These are phyloP conservation scores for Trichophyton mentagrophytes DNA, from an alignment of 2,329 filamentous ascomycete species.

Conservation along the genomic window DNA sequence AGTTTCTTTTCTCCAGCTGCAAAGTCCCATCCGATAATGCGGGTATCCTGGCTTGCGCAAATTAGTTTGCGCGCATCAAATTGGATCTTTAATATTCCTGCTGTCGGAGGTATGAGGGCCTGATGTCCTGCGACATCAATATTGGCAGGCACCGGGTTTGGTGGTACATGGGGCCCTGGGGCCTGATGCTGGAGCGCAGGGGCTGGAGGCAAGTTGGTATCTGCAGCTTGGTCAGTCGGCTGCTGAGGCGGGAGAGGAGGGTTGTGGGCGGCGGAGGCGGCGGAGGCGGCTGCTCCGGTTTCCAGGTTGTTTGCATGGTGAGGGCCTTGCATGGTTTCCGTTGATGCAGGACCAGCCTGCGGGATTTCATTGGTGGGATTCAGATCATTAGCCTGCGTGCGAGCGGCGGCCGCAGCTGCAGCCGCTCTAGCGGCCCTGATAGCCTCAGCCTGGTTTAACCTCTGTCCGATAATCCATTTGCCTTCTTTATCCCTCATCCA, in stretches of 20 bases:
- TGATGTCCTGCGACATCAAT: neutral
- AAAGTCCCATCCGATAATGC: slow-evolving; percentile 97
- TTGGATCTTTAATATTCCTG: slow-evolving; percentile 83
- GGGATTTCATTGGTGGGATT: neutral
- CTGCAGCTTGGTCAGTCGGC: neutral
- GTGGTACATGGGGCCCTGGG: neutral
- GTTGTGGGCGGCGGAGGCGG: neutral
- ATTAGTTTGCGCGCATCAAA: slow-evolving; percentile 90
- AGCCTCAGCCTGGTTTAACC: slow-evolving; percentile 52
- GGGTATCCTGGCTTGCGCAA: slow-evolving; percentile 80
- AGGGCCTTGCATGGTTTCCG: neutral
- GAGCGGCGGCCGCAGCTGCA: neutral
- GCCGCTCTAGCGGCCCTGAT: slow-evolving; percentile 23
- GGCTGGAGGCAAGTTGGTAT: neutral
- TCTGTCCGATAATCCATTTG: slow-evolving; percentile 67
- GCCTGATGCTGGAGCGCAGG: neutral
- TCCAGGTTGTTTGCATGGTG: neutral
- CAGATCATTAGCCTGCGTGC: neutral
- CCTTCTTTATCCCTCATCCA: slow-evolving; percentile 82
- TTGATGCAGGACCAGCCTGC: neutral
- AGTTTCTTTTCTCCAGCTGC: slow-evolving; percentile 73
- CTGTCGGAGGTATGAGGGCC: slow-evolving; percentile 18
- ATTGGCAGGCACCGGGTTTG: neutral
- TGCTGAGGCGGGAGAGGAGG: neutral
- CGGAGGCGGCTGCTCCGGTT: neutral